Evolutionary conservation across 305 asterid species (phyloP), one percentile per base, ranked within the genome.

Genomic region (Stenogyne calaminthoides): DNA sequence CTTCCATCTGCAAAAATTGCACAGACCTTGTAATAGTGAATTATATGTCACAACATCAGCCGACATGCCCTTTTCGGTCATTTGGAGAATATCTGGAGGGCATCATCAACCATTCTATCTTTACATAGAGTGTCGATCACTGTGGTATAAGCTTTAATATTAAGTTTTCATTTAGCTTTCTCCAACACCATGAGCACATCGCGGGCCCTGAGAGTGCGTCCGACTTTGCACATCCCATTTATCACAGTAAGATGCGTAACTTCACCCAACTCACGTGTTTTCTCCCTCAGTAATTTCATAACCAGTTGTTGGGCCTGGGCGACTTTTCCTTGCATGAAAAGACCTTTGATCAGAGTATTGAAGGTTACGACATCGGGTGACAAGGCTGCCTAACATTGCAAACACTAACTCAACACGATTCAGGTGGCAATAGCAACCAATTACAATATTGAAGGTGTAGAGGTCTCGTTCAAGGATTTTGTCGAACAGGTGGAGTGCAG

Each of bases 211-310:
- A 16, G 58, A 52, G 58, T 52, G 11, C 16, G 58, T 7, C 77
- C 71, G 3, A 29, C 18, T 64, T 73, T 64, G 46, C 72, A 64
- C 2, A 73, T 47, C 42, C 77, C 77, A 32, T 73, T 16, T 3
- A 73, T 63, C 16, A 73, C 64, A 4, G 10, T 18, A 16, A 29
- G 27, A 14, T 59, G 46, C 9, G 29, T 65, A 12, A 65, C 20
- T 65, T 66, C 71, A 66, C n/a, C 15, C 34, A 19, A 56, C 54
- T 72, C 64, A 52, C 57, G 64, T 11, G 40, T n/a, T 44, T 54
- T 73, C 42, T 49, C 66, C 9, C 57, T 64, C 32, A 54, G 4
- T 32, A 42, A 42, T 42, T 54, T 56, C 36, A 2, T 20, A 15
- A 56, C 9, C 36, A 56, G 36, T 20, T 56, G 7, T 9, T 22